Percentiles rank a stretch among this genome's conserved stretches.
Evolutionary conservation across 2,329 filamentous ascomycete genomes (phyloP).

Genomic region (Scleromitrula shiraiana): DNA sequence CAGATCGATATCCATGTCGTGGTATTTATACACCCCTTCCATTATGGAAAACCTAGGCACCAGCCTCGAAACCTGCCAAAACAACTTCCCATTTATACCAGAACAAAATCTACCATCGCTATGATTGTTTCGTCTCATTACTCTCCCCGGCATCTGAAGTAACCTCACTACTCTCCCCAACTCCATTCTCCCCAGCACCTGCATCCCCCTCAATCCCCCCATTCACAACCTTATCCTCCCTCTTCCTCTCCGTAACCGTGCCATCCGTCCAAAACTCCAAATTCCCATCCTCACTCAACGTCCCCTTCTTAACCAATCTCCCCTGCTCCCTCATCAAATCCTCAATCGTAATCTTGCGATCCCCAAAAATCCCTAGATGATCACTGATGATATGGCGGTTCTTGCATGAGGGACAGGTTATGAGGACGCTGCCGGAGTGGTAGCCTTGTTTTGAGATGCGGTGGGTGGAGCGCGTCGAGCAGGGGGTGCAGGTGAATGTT

Average conservation of each 20-base stretch:
- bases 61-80: too few species aligned
- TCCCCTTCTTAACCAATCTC: constrained; percentile 62
- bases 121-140: too few species aligned
- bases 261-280: constrained; percentile 83
- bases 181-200: neutral
- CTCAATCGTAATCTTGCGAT: constrained; percentile 63
- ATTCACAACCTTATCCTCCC: neutral
- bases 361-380: constrained; percentile 74
- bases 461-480: constrained; percentile 72
- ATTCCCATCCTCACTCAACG: constrained; percentile 69
- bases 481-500: constrained; percentile 88
- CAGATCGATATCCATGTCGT: too few species aligned
- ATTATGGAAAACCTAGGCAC: too few species aligned
- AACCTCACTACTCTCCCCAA: neutral
- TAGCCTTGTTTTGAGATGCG: constrained; percentile 90
- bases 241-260: constrained; percentile 17
- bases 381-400: constrained; percentile 89
- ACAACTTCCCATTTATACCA: too few species aligned
- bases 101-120: too few species aligned
- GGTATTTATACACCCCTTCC: too few species aligned
- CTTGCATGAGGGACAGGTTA: constrained; percentile 78
- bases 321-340: constrained; percentile 72
- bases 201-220: neutral
- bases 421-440: constrained; percentile 80
- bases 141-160: too few species aligned